Percentiles rank a stretch among this genome's conserved stretches.
Evolutionary conservation across 805 yeast genomes (phyloP).

Genomic region (Saccharomycopsis microspora): DNA sequence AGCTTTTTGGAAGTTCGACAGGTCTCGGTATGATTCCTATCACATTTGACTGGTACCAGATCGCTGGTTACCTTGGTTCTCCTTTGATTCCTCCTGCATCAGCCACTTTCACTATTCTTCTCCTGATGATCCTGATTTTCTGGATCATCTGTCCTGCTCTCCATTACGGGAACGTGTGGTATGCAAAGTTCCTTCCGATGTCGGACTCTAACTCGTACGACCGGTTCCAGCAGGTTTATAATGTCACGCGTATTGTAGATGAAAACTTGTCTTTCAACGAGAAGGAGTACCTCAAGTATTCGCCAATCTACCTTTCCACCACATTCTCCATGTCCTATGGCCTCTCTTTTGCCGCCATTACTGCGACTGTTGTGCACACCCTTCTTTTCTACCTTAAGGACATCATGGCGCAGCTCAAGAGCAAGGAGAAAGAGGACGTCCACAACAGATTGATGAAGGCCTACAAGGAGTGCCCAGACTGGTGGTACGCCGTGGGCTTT

Average conservation of each 20-base stretch:
- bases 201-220: conserved; percentile 39
- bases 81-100: conserved; percentile 55
- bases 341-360: conserved; percentile 49
- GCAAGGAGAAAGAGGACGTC: conserved; percentile 35
- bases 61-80: conserved; percentile 43
- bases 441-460: conserved; percentile 44
- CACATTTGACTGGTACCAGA: conserved; percentile 60
- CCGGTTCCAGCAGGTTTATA: conserved; percentile 36
- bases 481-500: conserved; percentile 45
- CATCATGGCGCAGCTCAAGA: conserved; percentile 31
- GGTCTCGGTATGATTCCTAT: conserved; percentile 60
- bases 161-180: conserved; percentile 46
- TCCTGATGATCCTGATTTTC: conserved; percentile 37
- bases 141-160: conserved; percentile 46
- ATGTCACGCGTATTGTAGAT: conserved; percentile 38
- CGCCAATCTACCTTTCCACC: conserved; percentile 52
- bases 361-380: conserved; percentile 49
- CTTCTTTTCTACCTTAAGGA: conserved; percentile 45
- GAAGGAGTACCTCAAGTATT: conserved; percentile 41
- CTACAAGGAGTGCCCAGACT: conserved; percentile 52
- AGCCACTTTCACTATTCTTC: conserved; percentile 31
- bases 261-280: conserved; percentile 31
- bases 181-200: conserved; percentile 48
- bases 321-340: conserved; percentile 53
- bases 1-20: conserved; percentile 47